Evolutionary conservation across 352 stramenopile genomes (phyloP), one percentile per base, ranked within the genome.

Genomic region (Pythium periplocum): DNA sequence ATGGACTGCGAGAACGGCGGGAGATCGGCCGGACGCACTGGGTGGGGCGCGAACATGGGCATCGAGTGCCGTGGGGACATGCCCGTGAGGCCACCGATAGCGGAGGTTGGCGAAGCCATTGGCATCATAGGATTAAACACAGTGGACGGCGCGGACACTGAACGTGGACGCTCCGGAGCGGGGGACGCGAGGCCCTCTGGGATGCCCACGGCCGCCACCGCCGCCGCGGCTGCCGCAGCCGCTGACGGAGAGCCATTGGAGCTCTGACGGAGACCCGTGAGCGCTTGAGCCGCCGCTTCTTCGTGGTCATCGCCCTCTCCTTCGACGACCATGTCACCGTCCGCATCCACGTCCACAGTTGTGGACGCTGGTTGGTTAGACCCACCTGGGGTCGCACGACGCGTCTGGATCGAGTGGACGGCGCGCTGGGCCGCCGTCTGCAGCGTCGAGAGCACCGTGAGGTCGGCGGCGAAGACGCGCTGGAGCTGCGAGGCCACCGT

Each of bases 201-300:
- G n/a, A 38, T 11, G 33, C 6, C 11, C 9, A 32, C 1, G 46
- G n/a, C 26, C 4, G 50, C 53, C 12, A 57, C 48, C 1, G 55
- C 46, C 0, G 55, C 55, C 4, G 62, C 55, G 26, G 61, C 55
- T 5, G 55, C 55, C 1, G 52, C 55, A 0, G 61, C 61, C 8
- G 55, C 59, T 5, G 61, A 46, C 11, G 26, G 30, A 10, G 61
- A 54, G 2, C 51, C 55, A 26, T 55, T 52, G 42, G 56, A 55
- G 45, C 52, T 61, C 10, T 55, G 64, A n/a, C 80, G 78, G 12
- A 91, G 59, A 30, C 80, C 80, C 35, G 80, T 91, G 38, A 91
- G 73, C 50, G 80, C 80, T 55, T 91, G 78, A 3, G 80, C 80
- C 3, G 80, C 80, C 33, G 78, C 75, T 36, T 73, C 72, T 52